Evolutionary conservation across 331 rosid species (phyloP).

Genomic region (Malus hybrid): DNA sequence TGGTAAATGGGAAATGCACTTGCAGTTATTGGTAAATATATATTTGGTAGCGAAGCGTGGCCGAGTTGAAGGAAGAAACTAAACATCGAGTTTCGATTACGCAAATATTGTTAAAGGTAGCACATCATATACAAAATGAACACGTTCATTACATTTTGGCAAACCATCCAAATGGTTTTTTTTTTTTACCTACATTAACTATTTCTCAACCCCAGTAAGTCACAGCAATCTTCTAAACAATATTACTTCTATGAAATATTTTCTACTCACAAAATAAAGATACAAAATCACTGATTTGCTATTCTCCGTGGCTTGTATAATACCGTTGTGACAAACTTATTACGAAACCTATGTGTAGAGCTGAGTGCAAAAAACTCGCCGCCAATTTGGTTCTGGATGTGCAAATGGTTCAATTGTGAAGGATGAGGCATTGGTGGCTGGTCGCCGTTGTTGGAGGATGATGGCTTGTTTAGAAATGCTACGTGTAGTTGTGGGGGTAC

Average conservation of each 20-base stretch:
- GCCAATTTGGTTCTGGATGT: slow-evolving; percentile 36
- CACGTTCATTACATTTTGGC: slow-evolving; percentile 1
- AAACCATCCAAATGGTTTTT: neutral
- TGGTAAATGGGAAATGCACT: neutral
- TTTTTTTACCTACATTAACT: neutral
- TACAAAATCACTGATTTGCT: slow-evolving; percentile 4
- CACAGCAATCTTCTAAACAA: slow-evolving; percentile 6
- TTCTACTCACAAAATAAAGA: slow-evolving; percentile 1
- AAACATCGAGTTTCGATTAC: too few species aligned
- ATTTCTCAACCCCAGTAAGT: slow-evolving; percentile 15
- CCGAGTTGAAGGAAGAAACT: too few species aligned
- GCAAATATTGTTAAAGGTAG: neutral
- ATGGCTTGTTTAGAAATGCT: slow-evolving; percentile 21
- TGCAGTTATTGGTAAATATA: neutral
- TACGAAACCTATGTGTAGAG: slow-evolving; percentile 51
- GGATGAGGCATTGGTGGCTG: slow-evolving; percentile 24
- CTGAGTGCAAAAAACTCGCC: slow-evolving; percentile 47
- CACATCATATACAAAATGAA: neutral
- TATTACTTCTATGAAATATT: slow-evolving; percentile 11
- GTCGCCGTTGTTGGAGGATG: slow-evolving; percentile 25
- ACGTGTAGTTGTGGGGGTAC: slow-evolving; percentile 62
- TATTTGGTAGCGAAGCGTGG: too few species aligned
- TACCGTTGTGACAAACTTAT: slow-evolving; percentile 45
- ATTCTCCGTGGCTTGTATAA: slow-evolving; percentile 47
- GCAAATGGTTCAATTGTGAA: slow-evolving; percentile 69